Evolutionary conservation across 345 rosid species (phyloP), one percentile per base, ranked within the genome.

Genomic region (Arabis alpina): DNA sequence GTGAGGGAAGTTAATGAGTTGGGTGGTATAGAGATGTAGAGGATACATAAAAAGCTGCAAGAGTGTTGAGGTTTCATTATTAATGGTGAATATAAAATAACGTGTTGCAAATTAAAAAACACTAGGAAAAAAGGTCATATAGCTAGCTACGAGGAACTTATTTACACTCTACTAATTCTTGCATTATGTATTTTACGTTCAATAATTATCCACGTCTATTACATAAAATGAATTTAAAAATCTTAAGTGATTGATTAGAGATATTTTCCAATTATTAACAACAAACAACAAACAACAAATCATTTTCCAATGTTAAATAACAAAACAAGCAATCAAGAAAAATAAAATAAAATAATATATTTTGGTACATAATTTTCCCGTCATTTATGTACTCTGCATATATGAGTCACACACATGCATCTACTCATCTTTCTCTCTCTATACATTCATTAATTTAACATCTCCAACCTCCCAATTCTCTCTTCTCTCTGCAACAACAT

Each of bases 321-420:
- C 3, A 11, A 19, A 30, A 13, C 8, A 47, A 41, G 6, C 37
- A 34, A 34, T 34, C 7, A 6, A 2, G 37, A 6, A 6, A 34
- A 32, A 4, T 32, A 32, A 32, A 32, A 3, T 1, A 32, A 34
- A 34, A 6, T 5, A 34, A 34, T 6, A 19, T 19, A 19, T 0
- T 19, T 19, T 19, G 37, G 37, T 34, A 42, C 37, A 73, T 19
- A 58, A 57, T 19, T 32, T n/a, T 10, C 12, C 48, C 4, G 72
- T 65, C 73, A 68, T 68, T 15, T 12, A 68, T 57, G 72, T 66
- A 48, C 16, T 41, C 66, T 71, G 77, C 72, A 66, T 73, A 73
- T 58, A 73, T 67, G 27, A n/a, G 57, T 54, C 69, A 67, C 64
- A 61, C 37, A 28, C 11, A 19, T 68, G 72, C 68, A 60, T 16